Evolutionary conservation across 179 eudicot species (phyloP), one percentile per base, ranked within the genome.

Genomic region (Nepenthes alata): DNA sequence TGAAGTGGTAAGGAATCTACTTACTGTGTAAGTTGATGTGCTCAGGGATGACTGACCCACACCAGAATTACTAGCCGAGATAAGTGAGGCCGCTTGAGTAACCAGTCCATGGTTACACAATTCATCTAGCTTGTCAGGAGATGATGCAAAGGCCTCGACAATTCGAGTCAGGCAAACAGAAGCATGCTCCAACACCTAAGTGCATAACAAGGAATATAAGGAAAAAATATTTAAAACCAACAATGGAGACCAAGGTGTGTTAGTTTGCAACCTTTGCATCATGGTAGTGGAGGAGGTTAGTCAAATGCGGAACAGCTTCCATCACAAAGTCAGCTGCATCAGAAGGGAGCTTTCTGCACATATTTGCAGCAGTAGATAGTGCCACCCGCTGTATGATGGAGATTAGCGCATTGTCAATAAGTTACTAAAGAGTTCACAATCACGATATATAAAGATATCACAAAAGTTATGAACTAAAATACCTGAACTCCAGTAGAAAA

Each of bases 401-500:
- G 38, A 53, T 14, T n/a, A 34, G 11, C 53, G 0, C 11, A 45
- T 63, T 25, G 25, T 25, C 4, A 54, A 58, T 6, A 37, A 48
- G 25, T 35, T 7, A 2, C 45, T 6, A 25, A 25, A 25, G 25
- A 25, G 25, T 25, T 25, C 25, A 37, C 35, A 53, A 49, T 15
- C 36, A 14, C 62, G 37, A 14, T 57, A 55, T 34, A 7, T 13
- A 4, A 35, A 56, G 37, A 56, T 34, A 35, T 5, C 38, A 15
- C 35, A 56, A 6, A 56, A 11, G 11, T 34, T 35, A 34, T 16
- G 5, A 10, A 5, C n/a, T 7, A 13, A 58, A 4, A 47, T 73
- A 85, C 99, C 99, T 94, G 99, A 50, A 94, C 99, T 50, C 97
- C 94, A 9, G 99, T 94, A 52, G 97, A 85, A 68, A 94, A 94